These are phyloP conservation scores for Crithidia mellificae DNA, from an alignment of 208 protist species.

Conservation along the genomic window DNA sequence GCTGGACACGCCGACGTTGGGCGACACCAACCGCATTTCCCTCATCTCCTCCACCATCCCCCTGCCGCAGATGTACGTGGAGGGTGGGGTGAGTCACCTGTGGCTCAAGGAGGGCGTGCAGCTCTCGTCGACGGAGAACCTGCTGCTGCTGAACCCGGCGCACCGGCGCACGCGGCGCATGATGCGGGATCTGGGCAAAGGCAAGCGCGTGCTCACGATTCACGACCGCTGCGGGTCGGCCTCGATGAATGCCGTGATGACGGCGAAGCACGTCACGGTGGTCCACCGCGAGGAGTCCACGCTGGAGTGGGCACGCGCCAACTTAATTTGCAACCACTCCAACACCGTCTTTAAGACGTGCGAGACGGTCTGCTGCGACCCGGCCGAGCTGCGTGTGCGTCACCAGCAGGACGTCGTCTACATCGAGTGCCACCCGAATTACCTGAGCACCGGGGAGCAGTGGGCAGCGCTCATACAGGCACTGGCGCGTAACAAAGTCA, in stretches of 20 bases:
- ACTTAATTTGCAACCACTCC: conserved; percentile 76
- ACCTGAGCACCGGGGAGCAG: conserved; percentile 54
- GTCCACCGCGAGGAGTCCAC: conserved; percentile 45
- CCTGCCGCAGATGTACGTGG: conserved; percentile 56
- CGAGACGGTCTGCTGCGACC: conserved; percentile 43
- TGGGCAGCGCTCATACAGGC: conserved; percentile 49
- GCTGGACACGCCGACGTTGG: conserved; percentile 69
- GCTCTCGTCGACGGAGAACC: conserved; percentile 47
- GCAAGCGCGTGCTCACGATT: conserved; percentile 76
- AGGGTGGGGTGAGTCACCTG: conserved; percentile 70
- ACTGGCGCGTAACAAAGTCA: conserved; percentile 47
- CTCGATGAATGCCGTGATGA: conserved; percentile 77
- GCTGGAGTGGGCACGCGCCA: conserved; percentile 65
- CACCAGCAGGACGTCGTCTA: conserved; percentile 69
- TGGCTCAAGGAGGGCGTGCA: conserved; percentile 57
- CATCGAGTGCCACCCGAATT: conserved; percentile 61
- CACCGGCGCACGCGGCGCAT: conserved; percentile 66
- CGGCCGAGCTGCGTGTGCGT: conserved; percentile 43
- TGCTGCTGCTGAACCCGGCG: conserved; percentile 64
- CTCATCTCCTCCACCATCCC: conserved; percentile 57
- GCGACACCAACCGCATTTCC: conserved; percentile 43
- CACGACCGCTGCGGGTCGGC: conserved; percentile 75
- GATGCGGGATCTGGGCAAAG: conserved; percentile 63
- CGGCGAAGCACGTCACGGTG: conserved; percentile 72
- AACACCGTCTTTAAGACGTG: conserved; percentile 58